phyloP scores from a whole-genome alignment of 163 green algal species.

The Chlorella variabilis region DNA sequence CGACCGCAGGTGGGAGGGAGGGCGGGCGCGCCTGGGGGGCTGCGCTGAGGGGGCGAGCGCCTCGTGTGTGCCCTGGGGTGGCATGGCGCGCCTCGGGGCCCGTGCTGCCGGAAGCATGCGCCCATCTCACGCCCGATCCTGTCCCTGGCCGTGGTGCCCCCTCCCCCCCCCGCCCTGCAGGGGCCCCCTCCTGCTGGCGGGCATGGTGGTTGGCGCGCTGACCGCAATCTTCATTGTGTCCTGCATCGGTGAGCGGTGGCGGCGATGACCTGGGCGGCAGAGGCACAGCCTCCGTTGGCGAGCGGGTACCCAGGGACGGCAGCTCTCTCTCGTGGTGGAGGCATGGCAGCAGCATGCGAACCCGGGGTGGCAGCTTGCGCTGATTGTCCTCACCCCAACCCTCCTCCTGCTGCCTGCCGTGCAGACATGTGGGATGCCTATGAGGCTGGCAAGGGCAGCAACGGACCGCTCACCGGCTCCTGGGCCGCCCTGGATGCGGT shows the following conservation, averaged over 20 bases:
- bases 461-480: background rate
- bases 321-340: no score
- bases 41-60: no score
- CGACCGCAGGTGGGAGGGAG: slow-evolving; percentile 40
- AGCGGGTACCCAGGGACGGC: no score
- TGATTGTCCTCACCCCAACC: no score
- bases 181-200: slow-evolving; percentile 35
- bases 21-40: background rate
- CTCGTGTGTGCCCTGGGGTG: no score
- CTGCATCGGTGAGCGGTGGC: background rate
- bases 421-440: slow-evolving; percentile 18
- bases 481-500: background rate
- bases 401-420: background rate
- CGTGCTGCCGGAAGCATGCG: background rate
- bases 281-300: no score
- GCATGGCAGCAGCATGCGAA: no score
- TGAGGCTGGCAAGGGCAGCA: background rate
- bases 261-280: no score
- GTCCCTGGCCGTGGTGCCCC: background rate
- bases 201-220: slow-evolving; percentile 19
- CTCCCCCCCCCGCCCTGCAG: background rate
- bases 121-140: background rate
- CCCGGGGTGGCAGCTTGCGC: no score
- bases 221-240: slow-evolving; percentile 16
- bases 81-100: no score